These are phyloP conservation scores for Fraxinus cuspidata DNA, from an alignment of 257 asterid genomes.

Conservation along the genomic window DNA sequence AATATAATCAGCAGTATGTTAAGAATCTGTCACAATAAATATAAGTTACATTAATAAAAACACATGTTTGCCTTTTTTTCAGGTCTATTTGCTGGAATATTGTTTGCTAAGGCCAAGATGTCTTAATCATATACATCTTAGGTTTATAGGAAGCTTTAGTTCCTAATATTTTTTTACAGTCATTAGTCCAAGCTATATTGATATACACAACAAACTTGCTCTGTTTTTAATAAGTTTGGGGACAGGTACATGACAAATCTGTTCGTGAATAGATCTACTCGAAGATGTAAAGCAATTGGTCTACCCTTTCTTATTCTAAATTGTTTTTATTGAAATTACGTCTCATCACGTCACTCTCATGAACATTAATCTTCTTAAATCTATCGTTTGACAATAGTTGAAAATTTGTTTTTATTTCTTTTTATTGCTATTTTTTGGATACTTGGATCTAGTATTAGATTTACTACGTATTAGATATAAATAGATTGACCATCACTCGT, in stretches of 20 bases:
- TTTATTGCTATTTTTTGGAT: no score
- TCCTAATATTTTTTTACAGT: not conserved
- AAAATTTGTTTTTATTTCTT: no score
- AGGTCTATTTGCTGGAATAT: constrained; percentile 54
- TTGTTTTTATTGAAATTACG: not conserved
- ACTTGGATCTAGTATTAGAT: no score
- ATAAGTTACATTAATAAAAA: not conserved
- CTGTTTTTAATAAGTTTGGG: not conserved
- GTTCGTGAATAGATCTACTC: not conserved
- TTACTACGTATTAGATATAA: no score
- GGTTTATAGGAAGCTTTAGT: not conserved
- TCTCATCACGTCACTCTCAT: not conserved
- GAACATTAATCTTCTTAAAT: not conserved
- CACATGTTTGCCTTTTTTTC: not conserved
- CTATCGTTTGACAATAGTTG: no score
- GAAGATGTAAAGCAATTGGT: not conserved
- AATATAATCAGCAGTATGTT: constrained; percentile 8
- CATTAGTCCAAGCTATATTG: not conserved
- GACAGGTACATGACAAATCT: not conserved
- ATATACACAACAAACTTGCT: not conserved
- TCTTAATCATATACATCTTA: constrained; percentile 23
- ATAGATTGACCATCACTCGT: no score
- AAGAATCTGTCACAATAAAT: not conserved
- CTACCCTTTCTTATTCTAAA: not conserved
- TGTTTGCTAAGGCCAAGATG: constrained; percentile 55